Evolutionary conservation across 2,329 filamentous ascomycete species (phyloP).

Genomic region (Periconia digitata): DNA sequence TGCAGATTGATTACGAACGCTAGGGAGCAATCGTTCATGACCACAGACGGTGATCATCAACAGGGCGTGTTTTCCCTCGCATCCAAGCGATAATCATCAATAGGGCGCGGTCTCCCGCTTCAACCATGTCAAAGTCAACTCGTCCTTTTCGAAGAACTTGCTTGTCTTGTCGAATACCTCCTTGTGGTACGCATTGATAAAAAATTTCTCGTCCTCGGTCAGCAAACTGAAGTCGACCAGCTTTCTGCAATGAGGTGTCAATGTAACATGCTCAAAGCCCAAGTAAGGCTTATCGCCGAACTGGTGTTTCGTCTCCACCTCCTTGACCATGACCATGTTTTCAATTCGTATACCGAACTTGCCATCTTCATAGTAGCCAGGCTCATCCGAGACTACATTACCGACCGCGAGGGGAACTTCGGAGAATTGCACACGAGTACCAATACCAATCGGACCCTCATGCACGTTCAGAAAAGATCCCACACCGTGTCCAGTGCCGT

Average conservation of each 20-base stretch:
- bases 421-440: slow-evolving; percentile 85
- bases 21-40: no score
- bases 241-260: slow-evolving; percentile 92
- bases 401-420: slow-evolving; percentile 89
- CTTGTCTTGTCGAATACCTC: slow-evolving; percentile 83
- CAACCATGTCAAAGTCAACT: slow-evolving; percentile 75
- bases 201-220: slow-evolving; percentile 73
- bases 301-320: slow-evolving; percentile 80
- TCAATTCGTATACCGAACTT: slow-evolving; percentile 95
- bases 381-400: slow-evolving; percentile 94
- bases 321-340: slow-evolving; percentile 88
- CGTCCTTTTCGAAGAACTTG: slow-evolving; percentile 72
- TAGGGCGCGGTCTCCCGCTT: slow-evolving; percentile 76
- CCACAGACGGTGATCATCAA: no score
- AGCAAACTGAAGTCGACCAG: slow-evolving; percentile 76
- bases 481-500: slow-evolving; percentile 94
- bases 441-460: slow-evolving; percentile 95
- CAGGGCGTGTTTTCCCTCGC: no score
- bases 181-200: slow-evolving; percentile 83
- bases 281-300: slow-evolving; percentile 95
- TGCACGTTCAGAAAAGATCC: slow-evolving; percentile 96
- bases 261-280: slow-evolving; percentile 94
- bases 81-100: slow-evolving; percentile 12
- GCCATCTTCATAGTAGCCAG: slow-evolving; percentile 95
- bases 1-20: slow-evolving; percentile 6